Conservation (phyloP, 2,329 filamentous ascomycete genomes). For the Didymella lethalis region DNA sequence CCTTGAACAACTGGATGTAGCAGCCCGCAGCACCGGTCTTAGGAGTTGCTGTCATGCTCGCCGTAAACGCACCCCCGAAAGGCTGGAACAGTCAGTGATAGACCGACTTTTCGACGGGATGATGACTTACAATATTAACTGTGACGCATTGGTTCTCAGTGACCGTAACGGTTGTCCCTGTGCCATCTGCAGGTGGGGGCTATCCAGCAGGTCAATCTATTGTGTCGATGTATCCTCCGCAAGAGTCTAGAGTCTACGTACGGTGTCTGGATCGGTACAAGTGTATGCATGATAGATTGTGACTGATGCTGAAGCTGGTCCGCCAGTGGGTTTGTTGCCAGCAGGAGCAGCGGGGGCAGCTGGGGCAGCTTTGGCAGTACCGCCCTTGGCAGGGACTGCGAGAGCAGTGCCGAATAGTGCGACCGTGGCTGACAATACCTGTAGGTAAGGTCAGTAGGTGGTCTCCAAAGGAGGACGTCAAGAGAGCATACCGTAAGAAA, state of each 20-base stretch:
- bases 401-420: constrained; percentile 4
- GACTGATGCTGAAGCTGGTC: constrained; percentile 4
- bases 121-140: constrained; percentile 1
- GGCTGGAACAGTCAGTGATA: neutral
- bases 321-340: neutral
- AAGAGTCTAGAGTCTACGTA: neutral
- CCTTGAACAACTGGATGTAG: constrained; percentile 10
- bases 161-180: neutral
- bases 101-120: neutral
- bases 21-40: constrained; percentile 10
- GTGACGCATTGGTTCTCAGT: constrained; percentile 4
- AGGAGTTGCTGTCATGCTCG: constrained; percentile 1
- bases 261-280: neutral
- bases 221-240: too few species aligned
- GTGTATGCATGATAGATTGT: constrained; percentile 3
- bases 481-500: neutral
- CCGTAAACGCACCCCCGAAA: constrained; percentile 11
- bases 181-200: constrained; percentile 1
- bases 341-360: neutral
- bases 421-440: neutral
- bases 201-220: neutral
- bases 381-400: neutral
- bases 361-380: neutral
- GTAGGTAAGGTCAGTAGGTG: neutral
- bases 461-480: neutral